Base-by-base conservation (phyloP, 106 monocot genomes). In the Posidonia australis region DNA sequence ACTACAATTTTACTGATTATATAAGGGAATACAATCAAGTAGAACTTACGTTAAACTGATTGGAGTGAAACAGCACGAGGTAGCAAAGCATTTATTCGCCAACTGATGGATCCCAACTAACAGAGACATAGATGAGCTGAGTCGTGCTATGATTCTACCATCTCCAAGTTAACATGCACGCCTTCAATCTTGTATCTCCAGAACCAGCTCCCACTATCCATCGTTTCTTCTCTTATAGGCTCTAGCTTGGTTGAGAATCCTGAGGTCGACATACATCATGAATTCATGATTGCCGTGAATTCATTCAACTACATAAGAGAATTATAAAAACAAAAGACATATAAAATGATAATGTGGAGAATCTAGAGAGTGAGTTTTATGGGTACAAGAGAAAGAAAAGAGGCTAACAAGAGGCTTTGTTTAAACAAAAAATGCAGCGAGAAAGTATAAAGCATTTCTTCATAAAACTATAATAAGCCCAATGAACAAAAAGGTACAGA, bases 171-270 rank as follows among this genome's bases (percentile, higher is more conserved):
- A 45, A 94, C 72, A 27, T 83, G 83, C 16, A 75, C 57, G 20
- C 82, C 89, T 12, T 78, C 72, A 25, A 73, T 55, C 29, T 62
- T 68, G 68, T 94, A 94, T 41, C 82, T 84, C 93, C 93, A 89
- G 60, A 79, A 86, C 93, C 93, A 94, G 64, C 85, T 83, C 44
- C 86, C 89, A 51, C 31, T 69, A 27, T 86, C 84, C 84, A 65
- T 81, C 79, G 76, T 53, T 69, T 84, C 86, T n/a, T 70, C 77
- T 29, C 44, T 46, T 53, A 94, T 77, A 21, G 71, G 81, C 17
- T 89, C 79, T 44, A 94, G 54, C 45, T 80, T 83, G 19, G 72
- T 74, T 19, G 25, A 63, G 72, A 93, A 85, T 70, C 85, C 88
- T 93, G 76, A 63, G 60, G 10, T 9, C 7, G 58, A 30, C 13